phyloP scores from a whole-genome alignment of 352 stramenopile genomes.

The Phytophthora sansomeana region DNA sequence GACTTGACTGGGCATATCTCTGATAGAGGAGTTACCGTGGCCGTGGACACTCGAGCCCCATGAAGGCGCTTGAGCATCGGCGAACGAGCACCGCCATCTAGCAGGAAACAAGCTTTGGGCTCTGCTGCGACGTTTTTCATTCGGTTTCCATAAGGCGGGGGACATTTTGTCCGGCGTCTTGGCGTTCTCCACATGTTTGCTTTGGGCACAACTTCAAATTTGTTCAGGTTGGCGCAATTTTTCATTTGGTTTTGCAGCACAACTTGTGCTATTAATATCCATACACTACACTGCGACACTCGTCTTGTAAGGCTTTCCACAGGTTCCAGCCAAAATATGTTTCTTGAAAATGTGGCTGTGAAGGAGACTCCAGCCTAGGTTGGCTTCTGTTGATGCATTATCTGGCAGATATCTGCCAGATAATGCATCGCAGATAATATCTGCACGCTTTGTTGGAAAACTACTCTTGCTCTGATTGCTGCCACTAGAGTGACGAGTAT shows the following conservation, averaged over 20 bases:
- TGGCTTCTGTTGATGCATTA: too few species aligned
- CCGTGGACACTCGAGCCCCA: background rate
- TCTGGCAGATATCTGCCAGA: too few species aligned
- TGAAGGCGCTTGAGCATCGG: background rate
- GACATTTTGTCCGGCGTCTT: conserved; percentile 1
- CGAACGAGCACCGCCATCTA: background rate
- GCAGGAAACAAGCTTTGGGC: background rate
- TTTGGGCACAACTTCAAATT: background rate
- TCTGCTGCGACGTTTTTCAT: conserved; percentile 32
- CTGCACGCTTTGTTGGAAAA: too few species aligned
- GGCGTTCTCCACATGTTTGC: conserved; percentile 16
- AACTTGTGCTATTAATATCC: too few species aligned
- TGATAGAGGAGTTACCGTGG: background rate
- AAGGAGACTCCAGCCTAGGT: too few species aligned
- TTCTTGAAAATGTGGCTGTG: too few species aligned
- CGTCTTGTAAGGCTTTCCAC: too few species aligned
- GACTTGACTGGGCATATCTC: background rate
- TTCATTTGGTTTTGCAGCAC: background rate
- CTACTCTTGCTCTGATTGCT: too few species aligned
- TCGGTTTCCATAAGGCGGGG: conserved; percentile 20
- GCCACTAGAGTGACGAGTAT: too few species aligned
- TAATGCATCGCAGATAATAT: too few species aligned
- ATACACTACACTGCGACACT: too few species aligned
- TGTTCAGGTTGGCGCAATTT: background rate
- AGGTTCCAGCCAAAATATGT: too few species aligned